Conservation (phyloP, 2,329 filamentous ascomycete species). For the Metarhizium sp. region DNA sequence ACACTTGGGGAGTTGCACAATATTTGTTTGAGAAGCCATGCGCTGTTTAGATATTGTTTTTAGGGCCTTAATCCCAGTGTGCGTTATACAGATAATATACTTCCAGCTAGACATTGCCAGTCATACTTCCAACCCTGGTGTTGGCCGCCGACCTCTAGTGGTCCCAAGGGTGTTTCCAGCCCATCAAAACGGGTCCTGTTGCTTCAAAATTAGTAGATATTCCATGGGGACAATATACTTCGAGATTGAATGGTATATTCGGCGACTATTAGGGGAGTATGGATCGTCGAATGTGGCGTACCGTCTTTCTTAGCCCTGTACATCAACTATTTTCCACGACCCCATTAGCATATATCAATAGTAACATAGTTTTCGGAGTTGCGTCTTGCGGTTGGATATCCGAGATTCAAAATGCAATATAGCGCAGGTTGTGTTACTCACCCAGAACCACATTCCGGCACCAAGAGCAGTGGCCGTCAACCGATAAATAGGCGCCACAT, state of each 20-base stretch:
- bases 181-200: slow-evolving; percentile 65
- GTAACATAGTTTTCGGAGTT: neutral
- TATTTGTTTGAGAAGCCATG: slow-evolving; percentile 55
- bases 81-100: neutral
- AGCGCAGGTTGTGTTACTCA: slow-evolving; percentile 40
- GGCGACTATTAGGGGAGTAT: neutral
- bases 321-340: slow-evolving; percentile 60
- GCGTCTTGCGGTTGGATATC: neutral
- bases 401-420: neutral
- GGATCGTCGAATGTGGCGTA: slow-evolving; percentile 21
- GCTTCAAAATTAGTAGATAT: neutral
- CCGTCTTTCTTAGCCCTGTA: slow-evolving; percentile 96
- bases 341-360: neutral
- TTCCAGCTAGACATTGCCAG: neutral
- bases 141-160: slow-evolving; percentile 46
- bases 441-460: slow-evolving; percentile 99
- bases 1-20: slow-evolving; percentile 60
- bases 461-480: slow-evolving; percentile 79
- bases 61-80: neutral
- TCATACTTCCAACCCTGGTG: slow-evolving; percentile 2
- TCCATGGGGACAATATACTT: neutral
- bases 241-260: neutral
- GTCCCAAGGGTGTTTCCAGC: slow-evolving; percentile 96
- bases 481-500: slow-evolving; percentile 60
- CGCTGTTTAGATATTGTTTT: slow-evolving; percentile 4